Base-by-base conservation (phyloP, 2,329 filamentous ascomycete species). In the Fusarium sp. region DNA sequence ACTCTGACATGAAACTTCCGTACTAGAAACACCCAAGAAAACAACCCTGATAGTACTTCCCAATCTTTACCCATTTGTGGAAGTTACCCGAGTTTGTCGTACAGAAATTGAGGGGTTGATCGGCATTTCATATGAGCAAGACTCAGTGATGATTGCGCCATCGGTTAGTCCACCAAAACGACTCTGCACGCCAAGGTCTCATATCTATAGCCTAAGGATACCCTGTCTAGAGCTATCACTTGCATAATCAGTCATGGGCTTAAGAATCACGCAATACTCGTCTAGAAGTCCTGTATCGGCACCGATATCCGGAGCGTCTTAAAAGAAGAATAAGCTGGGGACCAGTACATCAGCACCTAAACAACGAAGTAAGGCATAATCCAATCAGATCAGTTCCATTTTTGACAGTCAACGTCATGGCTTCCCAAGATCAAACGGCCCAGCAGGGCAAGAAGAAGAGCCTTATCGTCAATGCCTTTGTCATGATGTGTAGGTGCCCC, bases 401-500 rank as follows among this genome's bases (percentile, higher is more conserved):
- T 12, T 39, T 13, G 20, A 18, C 13, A 67, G 20, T 13, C 62
- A 61, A 60, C 50, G 51, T 20, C 32, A 78, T 78, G 74, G 58
- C 64, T 8, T 72, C 73, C 9, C 68, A 72, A n/a, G 57, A 68
- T 20, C 30, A 50, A 47, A 44, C 38, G n/a, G 62, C 48, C 50
- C 55, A 41, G 6, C 63, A 70, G 56, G 74, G 42, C 51, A 83
- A 82, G 75, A 85, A 84, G 74, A 81, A 79, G 42, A 63, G 34
- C 60, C 74, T 85, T 52, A 82, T 85, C 62, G 75, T 85, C 72
- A 85, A 85, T 75, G 84, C 84, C 6, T 85, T 85, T 69, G 83
- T 85, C 7, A 81, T 82, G 78, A 83, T 82, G 81, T 83, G 82
- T 82, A 73, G 22, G 79, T 67, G 17, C 14, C 36, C 24, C 24